phyloP scores from a whole-genome alignment of 2,329 filamentous ascomycete genomes.

The Xylaria sp. region DNA sequence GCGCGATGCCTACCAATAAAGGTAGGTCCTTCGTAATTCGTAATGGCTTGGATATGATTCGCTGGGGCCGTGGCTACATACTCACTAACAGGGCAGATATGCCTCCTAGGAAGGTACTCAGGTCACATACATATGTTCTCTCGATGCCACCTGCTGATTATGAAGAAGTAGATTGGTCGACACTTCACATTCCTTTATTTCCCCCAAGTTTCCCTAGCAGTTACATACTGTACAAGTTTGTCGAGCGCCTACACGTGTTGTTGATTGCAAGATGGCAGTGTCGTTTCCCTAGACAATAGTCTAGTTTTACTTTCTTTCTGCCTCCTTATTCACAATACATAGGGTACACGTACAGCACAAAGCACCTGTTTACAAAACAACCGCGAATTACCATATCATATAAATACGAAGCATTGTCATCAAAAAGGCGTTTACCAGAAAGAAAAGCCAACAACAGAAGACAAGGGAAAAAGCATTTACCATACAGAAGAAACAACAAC shows the following conservation, averaged over 20 bases:
- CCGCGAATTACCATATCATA: background rate
- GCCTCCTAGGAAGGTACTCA: background rate
- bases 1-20: background rate
- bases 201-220: background rate
- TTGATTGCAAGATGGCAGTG: background rate
- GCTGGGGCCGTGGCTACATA: constrained; percentile 1
- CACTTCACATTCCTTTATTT: background rate
- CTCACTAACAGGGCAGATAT: background rate
- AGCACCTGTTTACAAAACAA: background rate
- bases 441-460: too few species aligned
- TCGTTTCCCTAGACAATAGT: background rate
- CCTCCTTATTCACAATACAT: background rate
- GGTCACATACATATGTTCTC: too few species aligned
- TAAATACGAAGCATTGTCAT: too few species aligned
- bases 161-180: constrained; percentile 24
- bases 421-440: too few species aligned
- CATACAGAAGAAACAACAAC: background rate
- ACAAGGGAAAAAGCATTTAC: background rate
- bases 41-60: constrained; percentile 27
- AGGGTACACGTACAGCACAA: background rate
- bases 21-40: constrained; percentile 20
- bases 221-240: background rate
- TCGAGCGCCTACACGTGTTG: background rate
- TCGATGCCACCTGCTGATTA: constrained; percentile 32
- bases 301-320: background rate